Base-by-base conservation (phyloP, 2,329 filamentous ascomycete species). In the Massarina eburnea region DNA sequence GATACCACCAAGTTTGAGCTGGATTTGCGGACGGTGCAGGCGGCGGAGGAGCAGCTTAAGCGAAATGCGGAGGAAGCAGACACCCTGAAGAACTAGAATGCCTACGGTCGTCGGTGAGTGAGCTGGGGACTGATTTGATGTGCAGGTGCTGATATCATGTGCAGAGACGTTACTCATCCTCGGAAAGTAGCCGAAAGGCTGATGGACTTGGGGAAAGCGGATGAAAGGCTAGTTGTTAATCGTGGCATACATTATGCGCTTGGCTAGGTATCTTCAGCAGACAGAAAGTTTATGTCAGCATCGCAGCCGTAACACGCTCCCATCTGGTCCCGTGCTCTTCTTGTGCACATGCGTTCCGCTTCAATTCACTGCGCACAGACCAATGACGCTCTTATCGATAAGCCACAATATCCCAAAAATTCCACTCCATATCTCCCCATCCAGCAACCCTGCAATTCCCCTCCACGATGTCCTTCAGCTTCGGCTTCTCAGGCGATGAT, bases 401-500 rank as follows among this genome's bases (percentile, higher is more conserved):
- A 59, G 46, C 50, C 22, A 8, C 8, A n/a, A 17, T n/a, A 5
- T 18, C 4, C 20, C 30, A 46, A 35, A 43, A 57, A 54, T 52
- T 51, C 41, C 43, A 19, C 41, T 46, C 37, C 17, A 15, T 14
- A 3, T 18, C 17, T 17, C 24, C 19, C 20, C 12, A 12, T n/a
- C 15, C 12, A 14, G 6, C 40, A 36, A 47, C 49, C 50, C 27
- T 49, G 22, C 30, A 39, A 34, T 15, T 7, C 24, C 24, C 8
- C n/a, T n/a, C 12, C 40, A 36, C 8, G 12, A 66, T 66, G 64
- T 45, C 65, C 7, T 82, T 84, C 61, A 77, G 76, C 46, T 84
- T 84, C 51, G 78, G 78, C 15, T 84, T 84, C 56, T 74, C 76
- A 0, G 79, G 78, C 17, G 80, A 83, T 48, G 80, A 83, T 55